A percentile compares a stretch with the other conserved stretches of the same genome.
Evolutionary conservation across 2,329 filamentous ascomycete genomes (phyloP).

Genomic region (Daldinia sp.): DNA sequence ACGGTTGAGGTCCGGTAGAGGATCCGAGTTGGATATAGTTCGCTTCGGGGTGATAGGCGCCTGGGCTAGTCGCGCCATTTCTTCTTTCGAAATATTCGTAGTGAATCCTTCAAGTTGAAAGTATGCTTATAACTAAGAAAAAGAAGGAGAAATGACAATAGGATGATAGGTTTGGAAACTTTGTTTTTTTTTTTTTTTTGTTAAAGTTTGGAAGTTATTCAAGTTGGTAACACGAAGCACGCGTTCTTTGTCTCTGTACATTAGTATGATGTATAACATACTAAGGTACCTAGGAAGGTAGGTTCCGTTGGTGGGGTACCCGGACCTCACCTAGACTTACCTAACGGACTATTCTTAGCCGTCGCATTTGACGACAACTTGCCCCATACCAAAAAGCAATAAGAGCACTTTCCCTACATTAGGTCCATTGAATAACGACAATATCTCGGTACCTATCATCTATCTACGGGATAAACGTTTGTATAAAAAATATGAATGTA

Average conservation of each 20-base stretch:
- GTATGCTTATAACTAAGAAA: not conserved
- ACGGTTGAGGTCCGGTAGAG: constrained; percentile 68
- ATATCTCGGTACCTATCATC: too few relatives aligned
- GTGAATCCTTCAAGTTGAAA: not conserved
- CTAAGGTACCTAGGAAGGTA: constrained; percentile 11
- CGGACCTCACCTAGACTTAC: constrained; percentile 2
- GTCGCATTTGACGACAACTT: not conserved
- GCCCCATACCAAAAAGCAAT: not conserved
- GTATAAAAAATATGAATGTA: not conserved
- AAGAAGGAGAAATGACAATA: too few relatives aligned
- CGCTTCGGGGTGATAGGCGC: constrained; percentile 48
- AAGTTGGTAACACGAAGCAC: constrained; percentile 28
- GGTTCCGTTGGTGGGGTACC: constrained; percentile 42
- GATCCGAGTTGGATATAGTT: constrained; percentile 51
- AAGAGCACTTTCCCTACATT: not conserved
- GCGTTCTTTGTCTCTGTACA: constrained; percentile 15
- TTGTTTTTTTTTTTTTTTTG: constrained; percentile 23
- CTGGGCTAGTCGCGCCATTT: constrained; percentile 52
- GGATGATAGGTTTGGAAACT: not conserved
- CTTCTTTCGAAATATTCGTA: not conserved
- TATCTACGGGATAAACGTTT: not conserved
- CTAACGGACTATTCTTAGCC: constrained; percentile 3
- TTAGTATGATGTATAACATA: not conserved
- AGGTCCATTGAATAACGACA: too few relatives aligned
- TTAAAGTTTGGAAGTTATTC: constrained; percentile 12